Evolutionary conservation across 176 grass and related monocot species (phyloP).

Genomic region (Aegilops speltoides): DNA sequence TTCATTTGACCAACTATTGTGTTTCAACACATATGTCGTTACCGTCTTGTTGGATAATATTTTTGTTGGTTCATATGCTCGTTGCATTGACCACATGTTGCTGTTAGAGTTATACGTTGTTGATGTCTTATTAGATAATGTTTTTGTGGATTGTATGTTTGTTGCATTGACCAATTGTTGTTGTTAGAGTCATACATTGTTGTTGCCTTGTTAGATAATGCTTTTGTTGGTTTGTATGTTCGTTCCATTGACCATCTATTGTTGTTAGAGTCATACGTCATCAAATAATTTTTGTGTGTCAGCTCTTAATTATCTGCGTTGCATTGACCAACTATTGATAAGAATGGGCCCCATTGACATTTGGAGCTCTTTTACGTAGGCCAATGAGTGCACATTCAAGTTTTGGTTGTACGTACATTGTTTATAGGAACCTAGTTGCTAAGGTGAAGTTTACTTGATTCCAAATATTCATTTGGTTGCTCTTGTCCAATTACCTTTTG

Average conservation of each 20-base stretch:
- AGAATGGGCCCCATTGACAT: background rate
- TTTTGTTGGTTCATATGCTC: background rate
- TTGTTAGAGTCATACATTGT: background rate
- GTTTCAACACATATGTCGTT: background rate
- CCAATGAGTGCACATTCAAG: too few species aligned
- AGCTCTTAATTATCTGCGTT: too few species aligned
- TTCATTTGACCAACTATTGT: too few species aligned
- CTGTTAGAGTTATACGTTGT: background rate
- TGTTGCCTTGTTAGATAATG: background rate
- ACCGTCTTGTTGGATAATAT: too few species aligned
- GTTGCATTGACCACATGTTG: background rate
- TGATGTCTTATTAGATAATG: background rate
- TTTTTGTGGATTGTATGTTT: background rate
- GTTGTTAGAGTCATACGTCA: too few species aligned
- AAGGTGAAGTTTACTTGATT: too few species aligned
- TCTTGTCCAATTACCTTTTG: too few species aligned
- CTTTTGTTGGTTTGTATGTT: background rate
- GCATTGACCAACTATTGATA: background rate
- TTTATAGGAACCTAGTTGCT: too few species aligned
- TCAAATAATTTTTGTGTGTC: too few species aligned
- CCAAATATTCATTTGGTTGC: too few species aligned
- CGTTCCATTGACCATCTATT: background rate
- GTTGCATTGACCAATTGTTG: background rate
- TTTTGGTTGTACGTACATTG: too few species aligned
- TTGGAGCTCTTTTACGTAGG: background rate